These are phyloP conservation scores for Galerina marginata DNA, from an alignment of 768 basidiomycete genomes.

Conservation along the genomic window DNA sequence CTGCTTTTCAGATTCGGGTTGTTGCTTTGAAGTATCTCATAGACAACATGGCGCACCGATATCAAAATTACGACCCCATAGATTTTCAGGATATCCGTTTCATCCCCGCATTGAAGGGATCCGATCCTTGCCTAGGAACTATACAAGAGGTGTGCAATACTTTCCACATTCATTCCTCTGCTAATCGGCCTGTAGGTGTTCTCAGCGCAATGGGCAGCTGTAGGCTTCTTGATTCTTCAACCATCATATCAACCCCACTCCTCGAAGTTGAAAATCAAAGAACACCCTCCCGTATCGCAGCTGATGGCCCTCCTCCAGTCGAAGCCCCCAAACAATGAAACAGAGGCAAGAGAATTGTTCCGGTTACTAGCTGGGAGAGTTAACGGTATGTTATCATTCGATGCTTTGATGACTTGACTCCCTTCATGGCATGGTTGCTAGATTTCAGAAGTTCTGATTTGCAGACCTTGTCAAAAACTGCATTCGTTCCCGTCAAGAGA, in stretches of 20 bases:
- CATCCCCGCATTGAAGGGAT: slow-evolving; percentile 72
- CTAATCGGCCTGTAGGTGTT: slow-evolving; percentile 59
- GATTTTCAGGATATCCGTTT: slow-evolving; percentile 68
- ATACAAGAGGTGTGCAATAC: slow-evolving; percentile 63
- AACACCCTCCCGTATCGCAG: slow-evolving; percentile 68
- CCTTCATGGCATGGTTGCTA: slow-evolving; percentile 26
- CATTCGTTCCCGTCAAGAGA: slow-evolving; percentile 69
- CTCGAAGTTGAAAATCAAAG: slow-evolving; percentile 68
- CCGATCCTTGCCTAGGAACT: slow-evolving; percentile 59
- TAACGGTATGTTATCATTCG: slow-evolving; percentile 28
- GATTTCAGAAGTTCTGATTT: slow-evolving; percentile 67
- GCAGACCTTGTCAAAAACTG: slow-evolving; percentile 54
- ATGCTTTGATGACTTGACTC: background rate
- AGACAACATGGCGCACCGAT: slow-evolving; percentile 69
- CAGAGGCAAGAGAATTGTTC: slow-evolving; percentile 70
- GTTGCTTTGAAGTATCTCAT: slow-evolving; percentile 83
- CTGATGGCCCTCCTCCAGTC: slow-evolving; percentile 64
- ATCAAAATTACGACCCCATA: slow-evolving; percentile 61
- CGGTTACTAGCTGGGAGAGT: slow-evolving; percentile 65
- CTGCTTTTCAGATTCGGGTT: slow-evolving; percentile 43
- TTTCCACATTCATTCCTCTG: background rate
- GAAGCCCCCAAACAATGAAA: slow-evolving; percentile 60
- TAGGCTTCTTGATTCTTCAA: slow-evolving; percentile 81
- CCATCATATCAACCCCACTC: slow-evolving; percentile 56
- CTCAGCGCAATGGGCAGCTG: slow-evolving; percentile 63